A percentile compares a stretch with the other conserved stretches of the same genome.
Conservation (phyloP, 176 grass and related monocot species). For the Alloteropsis semialata region DNA sequence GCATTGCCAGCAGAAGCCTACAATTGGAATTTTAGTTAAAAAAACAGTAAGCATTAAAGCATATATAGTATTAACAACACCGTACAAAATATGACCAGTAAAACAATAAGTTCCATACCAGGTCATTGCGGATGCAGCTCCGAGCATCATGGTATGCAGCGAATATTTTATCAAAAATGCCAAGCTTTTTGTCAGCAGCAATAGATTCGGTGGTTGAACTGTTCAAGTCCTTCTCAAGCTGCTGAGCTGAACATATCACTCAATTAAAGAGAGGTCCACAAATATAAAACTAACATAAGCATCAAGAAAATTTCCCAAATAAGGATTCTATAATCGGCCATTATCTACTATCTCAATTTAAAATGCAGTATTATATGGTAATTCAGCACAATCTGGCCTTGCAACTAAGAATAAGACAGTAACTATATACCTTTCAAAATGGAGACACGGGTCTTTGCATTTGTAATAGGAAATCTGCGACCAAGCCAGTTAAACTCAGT, state of each 20-base stretch:
- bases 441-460: slow-evolving; percentile 93
- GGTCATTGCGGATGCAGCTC: slow-evolving; percentile 88
- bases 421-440: slow-evolving; percentile 84
- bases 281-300: slow-evolving; percentile 20
- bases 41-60: not conserved
- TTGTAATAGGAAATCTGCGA: slow-evolving; percentile 78
- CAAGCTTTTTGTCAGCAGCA: slow-evolving; percentile 86
- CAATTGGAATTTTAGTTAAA: slow-evolving; percentile 16
- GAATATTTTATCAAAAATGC: slow-evolving; percentile 94
- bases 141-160: slow-evolving; percentile 98
- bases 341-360: not conserved
- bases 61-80: not conserved
- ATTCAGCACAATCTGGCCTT: not conserved
- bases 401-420: slow-evolving; percentile 26
- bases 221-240: slow-evolving; percentile 88
- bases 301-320: slow-evolving; percentile 1
- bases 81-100: not conserved
- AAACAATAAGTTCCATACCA: slow-evolving; percentile 54
- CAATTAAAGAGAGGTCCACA: slow-evolving; percentile 40
- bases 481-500: slow-evolving; percentile 95
- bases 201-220: slow-evolving; percentile 58
- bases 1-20: slow-evolving; percentile 85
- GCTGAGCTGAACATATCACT: slow-evolving; percentile 89
- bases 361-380: not conserved
- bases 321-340: not conserved